phyloP scores from a whole-genome alignment of 257 asterid genomes.

The Fraxinus excelsior region DNA sequence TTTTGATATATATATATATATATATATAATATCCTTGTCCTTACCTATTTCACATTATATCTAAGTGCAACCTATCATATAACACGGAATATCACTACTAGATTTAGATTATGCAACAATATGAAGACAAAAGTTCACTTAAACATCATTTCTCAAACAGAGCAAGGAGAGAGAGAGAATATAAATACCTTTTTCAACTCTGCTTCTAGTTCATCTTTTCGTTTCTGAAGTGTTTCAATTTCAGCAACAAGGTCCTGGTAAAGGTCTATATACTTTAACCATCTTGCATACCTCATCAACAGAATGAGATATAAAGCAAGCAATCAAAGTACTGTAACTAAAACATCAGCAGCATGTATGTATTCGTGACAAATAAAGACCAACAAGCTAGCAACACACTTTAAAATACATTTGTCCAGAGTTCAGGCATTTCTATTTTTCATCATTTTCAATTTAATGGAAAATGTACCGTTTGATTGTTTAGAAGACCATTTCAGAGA shows the following conservation, averaged over 20 bases:
- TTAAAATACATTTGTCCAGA: conserved; percentile 15
- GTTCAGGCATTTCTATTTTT: background rate
- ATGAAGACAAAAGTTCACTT: conserved; percentile 2
- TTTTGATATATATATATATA: background rate
- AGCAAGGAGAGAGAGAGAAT: conserved; percentile 21
- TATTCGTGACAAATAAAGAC: background rate
- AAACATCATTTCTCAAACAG: conserved; percentile 14
- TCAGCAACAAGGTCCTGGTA: conserved; percentile 69
- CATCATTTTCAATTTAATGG: background rate
- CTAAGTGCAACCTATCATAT: conserved; percentile 1
- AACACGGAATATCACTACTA: background rate
- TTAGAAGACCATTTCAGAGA: background rate
- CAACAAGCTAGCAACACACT: background rate
- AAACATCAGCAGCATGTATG: conserved; percentile 7
- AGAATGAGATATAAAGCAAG: background rate
- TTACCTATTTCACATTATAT: background rate
- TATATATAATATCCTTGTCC: background rate
- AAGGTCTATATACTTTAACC: conserved; percentile 32
- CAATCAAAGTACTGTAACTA: conserved; percentile 2
- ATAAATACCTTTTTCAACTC: conserved; percentile 64
- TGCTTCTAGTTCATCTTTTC: conserved; percentile 70
- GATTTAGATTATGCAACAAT: background rate
- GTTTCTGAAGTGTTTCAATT: conserved; percentile 59
- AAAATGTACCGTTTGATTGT: background rate
- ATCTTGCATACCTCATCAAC: conserved; percentile 17